Base-by-base conservation (phyloP, 495 filamentous ascomycete genomes). In the Aspergillus affinis region DNA sequence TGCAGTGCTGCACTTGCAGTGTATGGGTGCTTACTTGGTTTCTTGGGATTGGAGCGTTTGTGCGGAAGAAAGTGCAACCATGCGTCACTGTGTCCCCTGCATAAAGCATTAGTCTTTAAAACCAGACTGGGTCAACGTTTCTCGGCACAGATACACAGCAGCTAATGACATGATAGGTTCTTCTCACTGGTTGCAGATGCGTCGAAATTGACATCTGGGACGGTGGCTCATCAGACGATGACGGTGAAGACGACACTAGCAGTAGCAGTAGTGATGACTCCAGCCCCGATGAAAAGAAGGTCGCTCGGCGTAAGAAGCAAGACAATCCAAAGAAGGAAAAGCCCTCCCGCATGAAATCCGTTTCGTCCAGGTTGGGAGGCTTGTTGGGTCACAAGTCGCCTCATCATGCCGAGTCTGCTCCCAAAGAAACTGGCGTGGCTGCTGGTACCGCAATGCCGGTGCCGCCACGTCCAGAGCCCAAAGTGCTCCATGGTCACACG, bases 191-290 rank as follows among this genome's bases (percentile, higher is more conserved):
- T n/a, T 94, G 93, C 62, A 86, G 93, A 18, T 97, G 91, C 60
- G 90, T 97, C 54, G 93, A 97, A 75, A 92, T 98, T 60, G 93
- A 98, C 65, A 91, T 97, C 8, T 96, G 92, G 90, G 90, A 98
- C 69, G 93, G 93, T 13, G 85, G 72, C 49, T 36, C 60, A 1
- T 63, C 61, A 27, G 69, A 74, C 41, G 65, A 64, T 45, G 70
- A n/a, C n/a, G n/a, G n/a, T n/a, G n/a, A 68, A 12, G 27, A 27
- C 19, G 47, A 49, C 50, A 52, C 21, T 47, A 69, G 63, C 51
- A 70, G 67, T 61, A 68, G 65, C 55, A 61, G 61, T 30, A 60
- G 65, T 27, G 71, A 65, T 2, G 65, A 73, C 26, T 27, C 48
- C 19, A 26, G 23, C 26, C 15, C 36, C 30, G 51, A 61, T n/a